A percentile compares a stretch with the other conserved stretches of the same genome.
Conservation (phyloP, 768 basidiomycete genomes). For the Hericium alpestre region DNA sequence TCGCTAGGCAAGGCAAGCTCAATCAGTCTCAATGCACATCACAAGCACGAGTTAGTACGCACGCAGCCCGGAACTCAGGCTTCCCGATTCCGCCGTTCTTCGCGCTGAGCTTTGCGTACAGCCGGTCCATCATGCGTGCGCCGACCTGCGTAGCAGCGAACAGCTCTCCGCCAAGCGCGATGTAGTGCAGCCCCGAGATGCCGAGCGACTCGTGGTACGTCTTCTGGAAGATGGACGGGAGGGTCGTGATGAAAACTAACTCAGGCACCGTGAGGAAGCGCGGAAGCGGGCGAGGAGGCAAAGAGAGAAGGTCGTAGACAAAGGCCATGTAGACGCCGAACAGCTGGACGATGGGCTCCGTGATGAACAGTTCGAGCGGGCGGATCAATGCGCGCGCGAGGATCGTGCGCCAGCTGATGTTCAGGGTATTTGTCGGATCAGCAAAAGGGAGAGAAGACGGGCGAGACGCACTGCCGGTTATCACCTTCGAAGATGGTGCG, state of each 20-base stretch:
- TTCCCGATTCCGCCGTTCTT: slow-evolving; percentile 42
- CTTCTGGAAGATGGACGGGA: slow-evolving; percentile 46
- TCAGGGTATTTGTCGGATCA: too few relatives aligned
- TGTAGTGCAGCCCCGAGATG: slow-evolving; percentile 58
- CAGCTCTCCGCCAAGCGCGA: slow-evolving; percentile 61
- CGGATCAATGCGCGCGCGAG: slow-evolving; percentile 45
- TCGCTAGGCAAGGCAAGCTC: slow-evolving; percentile 23
- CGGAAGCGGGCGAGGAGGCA: too few relatives aligned
- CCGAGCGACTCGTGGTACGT: slow-evolving; percentile 46
- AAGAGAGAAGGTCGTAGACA: slow-evolving; percentile 34
- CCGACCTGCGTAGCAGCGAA: slow-evolving; percentile 38
- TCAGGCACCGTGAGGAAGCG: not conserved
- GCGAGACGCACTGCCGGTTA: too few relatives aligned
- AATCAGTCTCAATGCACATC: too few relatives aligned
- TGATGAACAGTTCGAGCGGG: slow-evolving; percentile 52
- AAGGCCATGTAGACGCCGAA: slow-evolving; percentile 62
- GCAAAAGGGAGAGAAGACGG: not conserved
- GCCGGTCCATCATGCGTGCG: slow-evolving; percentile 44
- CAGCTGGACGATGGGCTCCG: slow-evolving; percentile 59
- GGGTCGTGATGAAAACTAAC: slow-evolving; percentile 57
- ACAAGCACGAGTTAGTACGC: too few relatives aligned
- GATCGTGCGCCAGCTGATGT: slow-evolving; percentile 40
- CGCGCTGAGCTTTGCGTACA: slow-evolving; percentile 41
- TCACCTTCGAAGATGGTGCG: slow-evolving; percentile 8
- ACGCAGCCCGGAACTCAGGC: slow-evolving; percentile 35